Conservation (phyloP, 768 basidiomycete genomes). For the Podaxis sp. region DNA sequence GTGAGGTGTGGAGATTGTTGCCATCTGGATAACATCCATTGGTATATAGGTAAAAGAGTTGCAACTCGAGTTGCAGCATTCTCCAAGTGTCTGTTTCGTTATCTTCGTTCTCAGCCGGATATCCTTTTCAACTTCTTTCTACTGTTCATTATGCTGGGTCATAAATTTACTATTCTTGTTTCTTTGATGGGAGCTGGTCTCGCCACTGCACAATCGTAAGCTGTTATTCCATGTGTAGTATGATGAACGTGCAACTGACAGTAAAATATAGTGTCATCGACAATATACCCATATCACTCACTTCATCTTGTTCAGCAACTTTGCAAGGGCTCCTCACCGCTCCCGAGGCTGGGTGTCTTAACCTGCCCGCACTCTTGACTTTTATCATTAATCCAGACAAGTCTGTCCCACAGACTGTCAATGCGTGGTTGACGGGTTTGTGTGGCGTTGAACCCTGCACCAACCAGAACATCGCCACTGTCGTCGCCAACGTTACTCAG, state of each 20-base stretch:
- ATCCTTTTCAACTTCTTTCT: not conserved
- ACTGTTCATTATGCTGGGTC: constrained; percentile 14
- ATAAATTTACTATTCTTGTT: constrained; percentile 26
- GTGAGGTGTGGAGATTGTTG: not conserved
- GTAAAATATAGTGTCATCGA: not conserved
- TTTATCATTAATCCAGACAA: constrained; percentile 28
- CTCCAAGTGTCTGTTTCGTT: not conserved
- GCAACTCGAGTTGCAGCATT: not conserved
- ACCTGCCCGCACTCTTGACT: constrained; percentile 41
- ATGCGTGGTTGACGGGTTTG: constrained; percentile 60
- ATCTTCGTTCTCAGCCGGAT: too few species aligned
- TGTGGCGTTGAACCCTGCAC: constrained; percentile 54
- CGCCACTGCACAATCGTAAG: constrained; percentile 45
- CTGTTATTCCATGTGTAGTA: constrained; percentile 7
- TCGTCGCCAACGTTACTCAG: constrained; percentile 52
- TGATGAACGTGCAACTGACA: constrained; percentile 7
- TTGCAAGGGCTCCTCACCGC: constrained; percentile 42
- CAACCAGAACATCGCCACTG: constrained; percentile 55
- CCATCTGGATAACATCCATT: not conserved
- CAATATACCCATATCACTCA: constrained; percentile 35
- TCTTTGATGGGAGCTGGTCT: constrained; percentile 27
- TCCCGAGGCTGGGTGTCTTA: constrained; percentile 50
- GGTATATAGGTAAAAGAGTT: not conserved
- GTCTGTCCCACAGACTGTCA: constrained; percentile 48
- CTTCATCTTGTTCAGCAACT: constrained; percentile 47